phyloP scores from a whole-genome alignment of 2,329 filamentous ascomycete species.

The Ilyonectria destructans region DNA sequence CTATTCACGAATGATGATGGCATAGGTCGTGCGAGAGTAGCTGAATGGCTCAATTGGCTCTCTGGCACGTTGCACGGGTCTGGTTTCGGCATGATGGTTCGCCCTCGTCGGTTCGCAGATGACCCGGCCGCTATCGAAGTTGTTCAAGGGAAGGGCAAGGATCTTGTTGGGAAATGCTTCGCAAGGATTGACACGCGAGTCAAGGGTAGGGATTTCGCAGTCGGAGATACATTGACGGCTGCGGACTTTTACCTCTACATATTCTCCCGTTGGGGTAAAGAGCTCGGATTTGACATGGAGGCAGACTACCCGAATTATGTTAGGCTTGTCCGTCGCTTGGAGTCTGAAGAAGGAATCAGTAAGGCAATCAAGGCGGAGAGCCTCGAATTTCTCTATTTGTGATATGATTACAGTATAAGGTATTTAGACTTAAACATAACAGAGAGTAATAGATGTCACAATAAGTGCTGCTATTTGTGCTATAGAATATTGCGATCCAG shows the following conservation, averaged over 20 bases:
- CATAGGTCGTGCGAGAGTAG: constrained; percentile 45
- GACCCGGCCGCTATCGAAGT: too few relatives aligned
- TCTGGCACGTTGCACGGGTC: constrained; percentile 52
- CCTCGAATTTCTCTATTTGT: constrained; percentile 10
- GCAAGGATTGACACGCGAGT: too few relatives aligned
- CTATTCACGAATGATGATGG: constrained; percentile 41
- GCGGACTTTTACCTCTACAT: too few relatives aligned
- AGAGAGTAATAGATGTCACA: too few relatives aligned
- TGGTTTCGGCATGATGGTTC: constrained; percentile 41
- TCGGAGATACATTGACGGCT: too few relatives aligned
- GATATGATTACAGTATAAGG: not conserved
- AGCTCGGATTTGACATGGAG: constrained; percentile 29
- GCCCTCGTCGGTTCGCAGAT: too few relatives aligned
- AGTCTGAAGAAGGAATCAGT: constrained; percentile 27
- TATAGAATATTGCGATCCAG: too few relatives aligned
- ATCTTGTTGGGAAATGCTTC: too few relatives aligned
- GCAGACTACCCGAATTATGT: constrained; percentile 22
- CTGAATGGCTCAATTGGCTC: constrained; percentile 55
- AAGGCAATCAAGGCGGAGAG: constrained; percentile 26
- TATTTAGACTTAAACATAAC: too few relatives aligned
- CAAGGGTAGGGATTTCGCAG: too few relatives aligned
- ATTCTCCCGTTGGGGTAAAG: constrained; percentile 38
- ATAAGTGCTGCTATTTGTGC: too few relatives aligned
- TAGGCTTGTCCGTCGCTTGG: constrained; percentile 3
- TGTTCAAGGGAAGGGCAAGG: too few relatives aligned